Base-by-base conservation (phyloP, 805 yeast species). In the Wickerhamomyces sydowiorum region DNA sequence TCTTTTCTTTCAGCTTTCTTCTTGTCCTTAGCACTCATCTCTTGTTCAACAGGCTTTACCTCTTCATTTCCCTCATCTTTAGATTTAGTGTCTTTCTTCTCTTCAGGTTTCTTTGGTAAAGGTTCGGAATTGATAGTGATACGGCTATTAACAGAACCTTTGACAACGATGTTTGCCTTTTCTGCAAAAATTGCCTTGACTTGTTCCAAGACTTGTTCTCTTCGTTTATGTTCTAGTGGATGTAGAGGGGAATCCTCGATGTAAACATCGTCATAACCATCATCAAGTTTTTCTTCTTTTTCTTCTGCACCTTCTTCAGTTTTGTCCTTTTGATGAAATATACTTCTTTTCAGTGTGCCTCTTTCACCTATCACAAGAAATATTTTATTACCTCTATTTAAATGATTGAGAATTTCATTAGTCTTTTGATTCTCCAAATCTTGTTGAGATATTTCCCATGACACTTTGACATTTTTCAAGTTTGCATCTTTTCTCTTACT, bases 381-480 rank as follows among this genome's bases (percentile, higher is more conserved):
- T 6, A 74, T 65, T 31, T 62, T 66, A 37, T 55, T 54, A 5
- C 75, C 78, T 43, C 69, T 75, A 29, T 63, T 60, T 44, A 76
- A 48, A 17, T 74, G 69, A 3, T 60, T 54, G 31, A 60, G 52
- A 15, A 79, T 72, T 50, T 79, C 85, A 41, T 67, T 65, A 13
- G 62, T 61, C 52, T 79, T 79, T 45, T 79, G 85, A 30, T 71
- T 69, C 22, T 53, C 56, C 43, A 79, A 60, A 56, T 79, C 85
- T 33, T 71, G 69, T 27, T 62, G 57, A n/a, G 72, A 70, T 18
- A 78, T 78, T 37, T 72, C 70, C 84, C 84, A 79, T 10, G 78
- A 69, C 4, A 79, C 56, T 34, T 70, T 70, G 27, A 79, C 59
- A 25, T 69, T 60, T 48, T 78, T 78, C n/a, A 67, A 46, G 25